A percentile compares a stretch with the other conserved stretches of the same genome.
phyloP scores from a whole-genome alignment of 2,329 filamentous ascomycete genomes.

The Fusarium irregulare region DNA sequence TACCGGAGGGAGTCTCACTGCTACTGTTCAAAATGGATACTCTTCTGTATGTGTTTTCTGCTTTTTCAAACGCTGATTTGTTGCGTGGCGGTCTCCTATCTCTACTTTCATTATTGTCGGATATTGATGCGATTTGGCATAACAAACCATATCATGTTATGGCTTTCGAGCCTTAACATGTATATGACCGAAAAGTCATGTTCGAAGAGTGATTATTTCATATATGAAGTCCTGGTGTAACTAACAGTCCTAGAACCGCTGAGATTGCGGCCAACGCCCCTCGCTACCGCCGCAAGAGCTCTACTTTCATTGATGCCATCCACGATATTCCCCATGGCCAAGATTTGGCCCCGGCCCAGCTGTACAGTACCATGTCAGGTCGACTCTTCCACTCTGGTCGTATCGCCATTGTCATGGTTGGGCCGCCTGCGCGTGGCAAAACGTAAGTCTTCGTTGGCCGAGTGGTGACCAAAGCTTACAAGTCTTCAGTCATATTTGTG shows the following conservation, averaged over 20 bases:
- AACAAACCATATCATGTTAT: background rate
- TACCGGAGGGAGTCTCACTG: constrained; percentile 13
- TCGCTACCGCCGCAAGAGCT: constrained; percentile 90
- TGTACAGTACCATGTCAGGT: constrained; percentile 98
- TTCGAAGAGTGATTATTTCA: background rate
- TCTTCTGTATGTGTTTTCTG: constrained; percentile 65
- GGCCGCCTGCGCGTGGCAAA: constrained; percentile 93
- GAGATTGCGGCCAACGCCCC: constrained; percentile 92
- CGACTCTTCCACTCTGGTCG: constrained; percentile 96
- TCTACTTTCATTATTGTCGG: background rate
- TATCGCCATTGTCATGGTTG: constrained; percentile 97
- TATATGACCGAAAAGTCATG: background rate
- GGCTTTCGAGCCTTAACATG: background rate
- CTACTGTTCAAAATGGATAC: constrained; percentile 64
- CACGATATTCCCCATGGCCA: constrained; percentile 88
- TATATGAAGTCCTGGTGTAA: background rate
- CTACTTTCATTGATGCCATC: constrained; percentile 96
- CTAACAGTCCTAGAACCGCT: constrained; percentile 72
- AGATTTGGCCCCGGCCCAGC: constrained; percentile 90
- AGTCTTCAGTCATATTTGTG: constrained; percentile 81
- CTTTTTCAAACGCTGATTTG: background rate
- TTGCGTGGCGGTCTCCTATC: background rate
- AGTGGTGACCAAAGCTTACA: constrained; percentile 29
- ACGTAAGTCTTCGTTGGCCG: constrained; percentile 68
- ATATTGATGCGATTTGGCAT: background rate